phyloP scores from a whole-genome alignment of 176 grass and related monocot species.

The Panicum miliaceum region DNA sequence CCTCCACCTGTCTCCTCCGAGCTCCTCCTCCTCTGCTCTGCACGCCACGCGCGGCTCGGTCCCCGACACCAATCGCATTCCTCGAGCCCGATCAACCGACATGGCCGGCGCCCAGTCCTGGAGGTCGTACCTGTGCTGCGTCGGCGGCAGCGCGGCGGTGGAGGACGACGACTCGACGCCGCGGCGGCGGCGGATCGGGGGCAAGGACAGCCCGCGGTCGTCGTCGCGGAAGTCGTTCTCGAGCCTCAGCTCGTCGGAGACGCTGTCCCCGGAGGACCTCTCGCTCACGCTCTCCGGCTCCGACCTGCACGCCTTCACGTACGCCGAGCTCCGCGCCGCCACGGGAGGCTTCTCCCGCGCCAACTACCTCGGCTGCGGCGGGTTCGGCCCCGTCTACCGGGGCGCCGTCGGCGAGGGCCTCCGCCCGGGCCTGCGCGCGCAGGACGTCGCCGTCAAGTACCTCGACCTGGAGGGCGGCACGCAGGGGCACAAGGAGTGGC shows the following conservation, averaged over 20 bases:
- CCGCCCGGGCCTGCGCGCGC: constrained; percentile 58
- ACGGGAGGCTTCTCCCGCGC: constrained; percentile 63
- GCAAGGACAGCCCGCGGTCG: constrained; percentile 47
- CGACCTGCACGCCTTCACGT: constrained; percentile 81
- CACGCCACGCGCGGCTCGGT: neutral
- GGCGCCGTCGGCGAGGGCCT: constrained; percentile 65
- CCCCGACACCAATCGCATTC: neutral
- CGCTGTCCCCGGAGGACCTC: constrained; percentile 74
- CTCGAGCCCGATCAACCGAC: neutral
- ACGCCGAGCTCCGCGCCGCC: constrained; percentile 61
- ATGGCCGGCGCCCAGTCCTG: constrained; percentile 32
- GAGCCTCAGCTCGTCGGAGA: constrained; percentile 70
- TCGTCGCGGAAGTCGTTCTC: constrained; percentile 64
- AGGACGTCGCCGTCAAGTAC: constrained; percentile 82
- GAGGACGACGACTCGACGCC: constrained; percentile 20
- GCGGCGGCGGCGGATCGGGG: constrained; percentile 18
- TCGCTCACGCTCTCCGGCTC: constrained; percentile 70
- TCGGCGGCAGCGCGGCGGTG: neutral
- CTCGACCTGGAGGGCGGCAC: constrained; percentile 75
- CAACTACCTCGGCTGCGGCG: constrained; percentile 87
- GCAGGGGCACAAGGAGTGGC: constrained; percentile 93
- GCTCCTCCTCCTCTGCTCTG: neutral
- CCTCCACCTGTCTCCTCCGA: neutral
- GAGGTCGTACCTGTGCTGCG: constrained; percentile 51
- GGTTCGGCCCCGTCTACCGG: constrained; percentile 81